Conservation (phyloP, 1,139 yeast species). For the Lodderomyces theae region DNA sequence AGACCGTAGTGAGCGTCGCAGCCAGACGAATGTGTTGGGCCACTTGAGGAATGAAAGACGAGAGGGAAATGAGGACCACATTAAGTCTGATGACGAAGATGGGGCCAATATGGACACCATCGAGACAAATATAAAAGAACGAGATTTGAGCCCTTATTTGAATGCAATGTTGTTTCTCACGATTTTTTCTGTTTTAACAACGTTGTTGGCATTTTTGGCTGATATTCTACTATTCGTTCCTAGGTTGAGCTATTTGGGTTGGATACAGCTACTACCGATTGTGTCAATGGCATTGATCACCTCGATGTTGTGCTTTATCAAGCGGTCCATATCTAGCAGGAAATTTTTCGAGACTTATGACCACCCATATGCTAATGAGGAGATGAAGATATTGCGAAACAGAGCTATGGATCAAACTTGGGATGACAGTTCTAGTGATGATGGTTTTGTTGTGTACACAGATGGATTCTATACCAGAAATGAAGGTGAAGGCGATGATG, state of each 20-base stretch:
- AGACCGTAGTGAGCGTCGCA: background rate
- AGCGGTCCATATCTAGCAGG: conserved; percentile 38
- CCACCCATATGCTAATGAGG: conserved; percentile 31
- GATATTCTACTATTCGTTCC: conserved; percentile 44
- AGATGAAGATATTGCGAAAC: conserved; percentile 31
- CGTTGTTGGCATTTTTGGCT: conserved; percentile 39
- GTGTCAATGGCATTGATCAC: conserved; percentile 35
- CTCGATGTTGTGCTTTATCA: conserved; percentile 40
- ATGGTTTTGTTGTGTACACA: conserved; percentile 45
- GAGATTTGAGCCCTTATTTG: conserved; percentile 29
- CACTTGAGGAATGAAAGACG: background rate
- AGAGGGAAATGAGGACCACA: conserved; percentile 1
- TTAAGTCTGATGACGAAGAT: conserved; percentile 1
- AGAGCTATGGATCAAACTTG: conserved; percentile 15
- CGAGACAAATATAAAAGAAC: conserved; percentile 7
- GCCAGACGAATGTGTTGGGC: background rate
- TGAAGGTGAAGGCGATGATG: conserved; percentile 12
- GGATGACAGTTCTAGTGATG: conserved; percentile 39
- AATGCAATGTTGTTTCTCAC: conserved; percentile 35
- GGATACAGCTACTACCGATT: conserved; percentile 45
- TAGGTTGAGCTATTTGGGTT: conserved; percentile 39
- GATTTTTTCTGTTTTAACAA: conserved; percentile 35
- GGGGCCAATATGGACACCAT: conserved; percentile 3
- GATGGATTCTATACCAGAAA: conserved; percentile 38
- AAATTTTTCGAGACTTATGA: conserved; percentile 33